Evolutionary conservation across 345 rosid genomes (phyloP).

Genomic region (Hevea brasiliensis): DNA sequence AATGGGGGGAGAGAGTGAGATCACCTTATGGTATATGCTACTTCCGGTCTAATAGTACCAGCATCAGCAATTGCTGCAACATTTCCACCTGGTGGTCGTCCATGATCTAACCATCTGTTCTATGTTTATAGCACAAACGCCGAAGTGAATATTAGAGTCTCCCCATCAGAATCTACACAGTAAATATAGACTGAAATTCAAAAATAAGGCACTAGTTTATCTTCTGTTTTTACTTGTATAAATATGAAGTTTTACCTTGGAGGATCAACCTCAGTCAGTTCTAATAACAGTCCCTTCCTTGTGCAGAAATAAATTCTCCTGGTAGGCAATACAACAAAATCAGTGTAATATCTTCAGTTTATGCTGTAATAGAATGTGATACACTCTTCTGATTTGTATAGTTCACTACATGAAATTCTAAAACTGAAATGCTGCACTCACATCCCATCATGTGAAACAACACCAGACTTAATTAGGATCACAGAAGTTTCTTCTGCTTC

Average conservation of each 20-base stretch:
- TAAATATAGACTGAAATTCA: conserved; percentile 19
- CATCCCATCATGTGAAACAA: conserved; percentile 50
- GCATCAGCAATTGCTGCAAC: conserved; percentile 62
- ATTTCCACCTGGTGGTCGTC: conserved; percentile 62
- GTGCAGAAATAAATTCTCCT: conserved; percentile 69
- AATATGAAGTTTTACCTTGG: conserved; percentile 46
- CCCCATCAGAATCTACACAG: conserved; percentile 26
- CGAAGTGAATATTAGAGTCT: conserved; percentile 32
- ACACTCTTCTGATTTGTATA: not conserved
- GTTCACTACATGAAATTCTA: not conserved
- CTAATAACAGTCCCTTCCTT: conserved; percentile 50
- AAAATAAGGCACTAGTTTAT: conserved; percentile 14
- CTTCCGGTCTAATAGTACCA: conserved; percentile 46
- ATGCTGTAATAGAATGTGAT: not conserved
- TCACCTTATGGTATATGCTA: conserved; percentile 60
- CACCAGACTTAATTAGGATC: conserved; percentile 56
- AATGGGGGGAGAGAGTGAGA: conserved; percentile 3
- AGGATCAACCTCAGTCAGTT: conserved; percentile 51
- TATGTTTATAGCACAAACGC: conserved; percentile 32
- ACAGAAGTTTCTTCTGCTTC: conserved; percentile 39
- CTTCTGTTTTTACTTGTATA: conserved; percentile 3
- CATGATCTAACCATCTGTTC: conserved; percentile 68
- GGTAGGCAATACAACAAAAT: conserved; percentile 21
- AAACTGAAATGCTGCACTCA: conserved; percentile 35
- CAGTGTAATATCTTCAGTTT: not conserved